These are phyloP conservation scores for Sclerotinia spermophila DNA, from an alignment of 2,329 filamentous ascomycete genomes.

Conservation along the genomic window DNA sequence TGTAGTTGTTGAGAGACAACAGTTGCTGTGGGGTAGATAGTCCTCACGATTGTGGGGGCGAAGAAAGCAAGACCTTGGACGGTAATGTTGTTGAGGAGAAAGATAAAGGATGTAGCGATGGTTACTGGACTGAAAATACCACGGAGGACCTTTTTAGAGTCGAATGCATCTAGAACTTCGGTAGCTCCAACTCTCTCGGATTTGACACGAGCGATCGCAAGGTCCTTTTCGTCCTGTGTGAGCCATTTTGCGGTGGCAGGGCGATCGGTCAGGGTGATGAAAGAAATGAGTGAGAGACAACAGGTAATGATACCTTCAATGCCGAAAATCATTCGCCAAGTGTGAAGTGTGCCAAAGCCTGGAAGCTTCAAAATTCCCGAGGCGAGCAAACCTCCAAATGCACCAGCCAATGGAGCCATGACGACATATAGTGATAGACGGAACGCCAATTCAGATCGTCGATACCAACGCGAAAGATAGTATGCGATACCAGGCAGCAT, in stretches of 20 bases:
- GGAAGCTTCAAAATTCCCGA: conserved; percentile 60
- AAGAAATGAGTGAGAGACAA: conserved; percentile 55
- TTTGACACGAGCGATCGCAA: conserved; percentile 64
- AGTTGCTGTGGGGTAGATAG: conserved; percentile 58
- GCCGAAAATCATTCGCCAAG: conserved; percentile 69
- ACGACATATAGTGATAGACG: conserved; percentile 66
- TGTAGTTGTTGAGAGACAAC: conserved; percentile 64
- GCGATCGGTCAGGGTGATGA: conserved; percentile 64
- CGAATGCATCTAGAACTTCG: conserved; percentile 60
- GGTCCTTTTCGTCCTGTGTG: conserved; percentile 58
- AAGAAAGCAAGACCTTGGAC: conserved; percentile 70
- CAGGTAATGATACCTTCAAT: conserved; percentile 66
- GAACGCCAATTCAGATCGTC: conserved; percentile 64
- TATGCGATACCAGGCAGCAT: conserved; percentile 64
- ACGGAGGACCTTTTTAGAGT: conserved; percentile 53
- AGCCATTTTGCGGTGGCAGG: conserved; percentile 67
- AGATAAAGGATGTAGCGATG: conserved; percentile 50
- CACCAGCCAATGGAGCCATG: conserved; percentile 66
- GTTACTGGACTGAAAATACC: conserved; percentile 65
- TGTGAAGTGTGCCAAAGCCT: conserved; percentile 46
- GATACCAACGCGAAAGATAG: conserved; percentile 69
- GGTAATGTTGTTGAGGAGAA: conserved; percentile 51
- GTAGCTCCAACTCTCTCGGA: conserved; percentile 62
- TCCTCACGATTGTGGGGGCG: conserved; percentile 64
- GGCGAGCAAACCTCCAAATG: conserved; percentile 66